Base-by-base conservation (phyloP, 1,139 yeast species). In the Pneumocystis wakefieldiae region DNA sequence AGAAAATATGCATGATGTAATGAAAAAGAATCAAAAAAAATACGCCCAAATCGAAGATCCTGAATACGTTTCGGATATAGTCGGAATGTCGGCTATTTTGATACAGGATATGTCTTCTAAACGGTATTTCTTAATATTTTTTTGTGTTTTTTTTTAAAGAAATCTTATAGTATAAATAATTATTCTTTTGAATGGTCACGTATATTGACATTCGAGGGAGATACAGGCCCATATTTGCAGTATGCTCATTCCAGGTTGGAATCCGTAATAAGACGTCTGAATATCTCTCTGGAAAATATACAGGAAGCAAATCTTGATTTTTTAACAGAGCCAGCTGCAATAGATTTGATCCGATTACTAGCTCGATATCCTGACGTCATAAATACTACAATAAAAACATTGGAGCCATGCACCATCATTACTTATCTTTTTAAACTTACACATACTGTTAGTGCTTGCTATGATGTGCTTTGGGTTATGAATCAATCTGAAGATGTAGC, bases 21-120 rank as follows among this genome's bases (percentile, higher is more conserved):
- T 94, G 98, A 85, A 85, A 77, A 86, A 85, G 78, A 94, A 92
- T 76, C 90, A 85, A 75, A 84, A 80, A 68, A 94, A 94, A 77
- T 94, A 92, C 73, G 85, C 92, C 7, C 97, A 90, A 77, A 89
- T 94, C 69, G 94, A 86, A 73, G 83, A 92, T 73, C 98, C 99
- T 57, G 97, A 94, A 67, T 84, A 85, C 75, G 87, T 92, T 73
- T 97, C 98, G 66, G 98, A 94, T 74, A 81, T 90, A 71, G 85
- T 94, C 65, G 99, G 98, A 75, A 88, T 92, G 66, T 87, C 97
- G 58, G 97, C 98, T 14, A 96, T 94, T 66, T 91, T 94, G 96
- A 87, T 94, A 72, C 98, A 94, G 79, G 99, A 94, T 76, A 90
- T 92, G 97, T 95, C 89, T 78, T 86, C 96, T 67, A 94, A 94